These are phyloP conservation scores for Yamadazyma sp. DNA, from an alignment of 805 yeast genomes.

Conservation along the genomic window DNA sequence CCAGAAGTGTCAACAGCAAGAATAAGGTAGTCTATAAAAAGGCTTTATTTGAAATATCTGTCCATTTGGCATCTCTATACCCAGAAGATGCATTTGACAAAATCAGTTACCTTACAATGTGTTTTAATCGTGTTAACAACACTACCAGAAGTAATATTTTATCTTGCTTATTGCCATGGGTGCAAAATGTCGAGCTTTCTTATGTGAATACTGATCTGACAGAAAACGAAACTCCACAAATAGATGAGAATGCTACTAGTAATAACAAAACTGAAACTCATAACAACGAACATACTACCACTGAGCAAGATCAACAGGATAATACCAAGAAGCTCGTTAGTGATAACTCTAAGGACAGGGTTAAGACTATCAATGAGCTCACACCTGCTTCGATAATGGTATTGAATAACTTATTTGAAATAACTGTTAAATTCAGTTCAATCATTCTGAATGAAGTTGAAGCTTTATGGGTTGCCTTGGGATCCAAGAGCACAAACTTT, in stretches of 20 bases:
- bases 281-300: no score
- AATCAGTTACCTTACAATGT: slow-evolving; percentile 70
- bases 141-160: slow-evolving; percentile 73
- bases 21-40: slow-evolving; percentile 84
- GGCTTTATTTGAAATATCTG: slow-evolving; percentile 76
- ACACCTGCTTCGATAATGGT: slow-evolving; percentile 56
- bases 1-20: slow-evolving; percentile 68
- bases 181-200: slow-evolving; percentile 69
- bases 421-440: slow-evolving; percentile 75
- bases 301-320: no score
- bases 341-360: no score
- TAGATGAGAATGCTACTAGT: no score
- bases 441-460: slow-evolving; percentile 83
- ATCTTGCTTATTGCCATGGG: slow-evolving; percentile 86
- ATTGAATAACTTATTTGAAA: slow-evolving; percentile 74
- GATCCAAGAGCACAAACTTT: slow-evolving; percentile 66
- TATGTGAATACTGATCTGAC: slow-evolving; percentile 1
- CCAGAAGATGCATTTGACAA: slow-evolving; percentile 59
- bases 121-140: slow-evolving; percentile 55
- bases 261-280: no score
- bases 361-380: slow-evolving; percentile 13
- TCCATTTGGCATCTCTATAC: slow-evolving; percentile 58
- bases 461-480: slow-evolving; percentile 94
- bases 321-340: no score
- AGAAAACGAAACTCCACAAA: background rate